These are phyloP conservation scores for Zygosaccharomyces pseudobailii DNA, from an alignment of 1,139 yeast genomes.

Conservation along the genomic window DNA sequence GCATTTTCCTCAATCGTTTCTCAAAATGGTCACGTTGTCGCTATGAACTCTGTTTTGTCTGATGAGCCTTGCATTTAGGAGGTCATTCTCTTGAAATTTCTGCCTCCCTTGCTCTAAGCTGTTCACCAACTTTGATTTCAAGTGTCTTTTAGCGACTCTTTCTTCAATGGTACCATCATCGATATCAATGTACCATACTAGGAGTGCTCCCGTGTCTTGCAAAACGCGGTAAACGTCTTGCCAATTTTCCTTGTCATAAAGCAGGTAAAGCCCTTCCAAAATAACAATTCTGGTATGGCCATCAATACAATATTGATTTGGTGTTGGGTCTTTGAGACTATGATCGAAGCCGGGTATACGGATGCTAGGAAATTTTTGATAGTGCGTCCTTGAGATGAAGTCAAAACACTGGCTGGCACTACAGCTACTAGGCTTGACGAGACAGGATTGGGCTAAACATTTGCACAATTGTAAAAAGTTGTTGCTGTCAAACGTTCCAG, in stretches of 20 bases:
- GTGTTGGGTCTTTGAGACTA: slow-evolving; percentile 55
- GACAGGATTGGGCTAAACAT: slow-evolving; percentile 26
- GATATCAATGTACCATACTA: slow-evolving; percentile 38
- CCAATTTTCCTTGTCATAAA: slow-evolving; percentile 52
- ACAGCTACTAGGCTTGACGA: slow-evolving; percentile 12
- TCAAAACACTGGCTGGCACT: slow-evolving; percentile 11
- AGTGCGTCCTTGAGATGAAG: slow-evolving; percentile 18
- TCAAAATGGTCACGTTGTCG: slow-evolving; percentile 33
- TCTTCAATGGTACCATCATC: slow-evolving; percentile 44
- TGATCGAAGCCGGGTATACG: slow-evolving; percentile 77
- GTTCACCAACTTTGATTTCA: slow-evolving; percentile 60
- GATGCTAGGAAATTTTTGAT: slow-evolving; percentile 35
- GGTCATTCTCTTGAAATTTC: slow-evolving; percentile 66
- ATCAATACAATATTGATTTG: slow-evolving; percentile 41
- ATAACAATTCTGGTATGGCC: slow-evolving; percentile 45
- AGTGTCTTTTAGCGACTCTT: slow-evolving; percentile 68
- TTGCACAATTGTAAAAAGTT: slow-evolving; percentile 40
- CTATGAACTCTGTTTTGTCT: slow-evolving; percentile 40
- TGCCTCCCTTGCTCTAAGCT: slow-evolving; percentile 54
- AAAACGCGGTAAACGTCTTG: slow-evolving; percentile 34
- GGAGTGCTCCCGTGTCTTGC: slow-evolving; percentile 16
- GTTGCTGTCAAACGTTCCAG: slow-evolving; percentile 71
- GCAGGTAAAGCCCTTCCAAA: slow-evolving; percentile 61
- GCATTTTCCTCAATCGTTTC: slow-evolving; percentile 26
- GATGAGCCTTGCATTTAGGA: slow-evolving; percentile 60